Conservation (phyloP, 2,329 filamentous ascomycete genomes). For the Dactylella cylindrospora region DNA sequence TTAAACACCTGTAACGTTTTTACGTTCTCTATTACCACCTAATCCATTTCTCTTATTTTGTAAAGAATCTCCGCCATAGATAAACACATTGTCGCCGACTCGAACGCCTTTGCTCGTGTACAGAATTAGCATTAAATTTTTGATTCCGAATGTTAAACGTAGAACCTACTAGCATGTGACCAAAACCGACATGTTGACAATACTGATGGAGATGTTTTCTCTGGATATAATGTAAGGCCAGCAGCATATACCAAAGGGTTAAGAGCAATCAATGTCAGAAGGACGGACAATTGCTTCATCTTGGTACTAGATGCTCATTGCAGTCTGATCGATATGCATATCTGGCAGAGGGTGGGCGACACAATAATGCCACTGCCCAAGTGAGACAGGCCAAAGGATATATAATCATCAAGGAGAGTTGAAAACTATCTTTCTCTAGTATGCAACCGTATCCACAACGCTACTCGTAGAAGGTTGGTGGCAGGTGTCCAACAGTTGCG, state of each 20-base stretch:
- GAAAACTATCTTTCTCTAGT: no score
- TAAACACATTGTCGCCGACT: conserved; percentile 15
- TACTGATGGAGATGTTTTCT: background rate
- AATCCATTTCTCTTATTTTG: background rate
- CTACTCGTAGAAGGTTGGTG: no score
- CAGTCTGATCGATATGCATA: no score
- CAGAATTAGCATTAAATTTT: background rate
- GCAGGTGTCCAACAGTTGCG: no score
- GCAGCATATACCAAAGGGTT: background rate
- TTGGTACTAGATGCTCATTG: no score
- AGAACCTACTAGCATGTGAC: conserved; percentile 35
- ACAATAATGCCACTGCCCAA: no score
- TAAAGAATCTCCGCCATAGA: conserved; percentile 20
- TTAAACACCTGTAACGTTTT: background rate
- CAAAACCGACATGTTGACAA: conserved; percentile 20
- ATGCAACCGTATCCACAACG: no score
- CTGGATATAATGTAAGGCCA: conserved; percentile 3
- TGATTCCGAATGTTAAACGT: background rate
- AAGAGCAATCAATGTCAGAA: conserved; percentile 1
- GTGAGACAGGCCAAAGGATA: no score
- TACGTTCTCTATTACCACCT: background rate
- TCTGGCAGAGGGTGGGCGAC: no score
- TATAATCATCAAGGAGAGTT: no score
- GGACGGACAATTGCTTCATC: conserved; percentile 8
- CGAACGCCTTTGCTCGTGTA: conserved; percentile 13